Percentiles rank a stretch among this genome's conserved stretches.
Conservation (phyloP, 2,329 filamentous ascomycete genomes). For the Eurotiales sp. region DNA sequence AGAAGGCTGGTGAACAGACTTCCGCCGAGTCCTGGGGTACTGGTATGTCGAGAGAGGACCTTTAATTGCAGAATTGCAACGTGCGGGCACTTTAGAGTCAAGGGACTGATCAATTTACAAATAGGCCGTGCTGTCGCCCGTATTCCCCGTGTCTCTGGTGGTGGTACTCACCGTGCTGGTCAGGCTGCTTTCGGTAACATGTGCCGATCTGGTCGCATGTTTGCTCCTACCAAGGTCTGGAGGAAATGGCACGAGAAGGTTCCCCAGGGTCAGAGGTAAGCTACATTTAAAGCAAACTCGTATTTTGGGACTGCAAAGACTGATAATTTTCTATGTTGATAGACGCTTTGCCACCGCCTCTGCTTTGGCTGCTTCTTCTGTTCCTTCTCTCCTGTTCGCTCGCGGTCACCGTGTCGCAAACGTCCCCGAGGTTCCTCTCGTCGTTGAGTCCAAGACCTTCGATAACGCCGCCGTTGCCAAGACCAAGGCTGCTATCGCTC, state of each 20-base stretch:
- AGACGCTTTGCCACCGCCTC: slow-evolving; percentile 96
- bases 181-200: slow-evolving; percentile 99
- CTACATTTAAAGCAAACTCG: too few relatives aligned
- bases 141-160: slow-evolving; percentile 99
- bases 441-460: slow-evolving; percentile 88
- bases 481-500: slow-evolving; percentile 80
- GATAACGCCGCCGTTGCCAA: slow-evolving; percentile 74
- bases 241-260: slow-evolving; percentile 99
- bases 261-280: slow-evolving; percentile 96
- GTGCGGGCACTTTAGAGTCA: slow-evolving; percentile 1
- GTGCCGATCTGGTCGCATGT: slow-evolving; percentile 99
- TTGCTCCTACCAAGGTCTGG: slow-evolving; percentile 99
- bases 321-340: slow-evolving; percentile 15
- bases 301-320: too few relatives aligned
- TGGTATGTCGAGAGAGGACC: slow-evolving; percentile 60
- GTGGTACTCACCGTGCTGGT: slow-evolving; percentile 99
- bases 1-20: slow-evolving; percentile 99
- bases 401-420: slow-evolving; percentile 92
- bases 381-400: slow-evolving; percentile 89
- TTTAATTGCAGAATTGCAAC: not conserved
- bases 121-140: slow-evolving; percentile 96
- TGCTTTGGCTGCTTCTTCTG: slow-evolving; percentile 92
- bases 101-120: slow-evolving; percentile 17
- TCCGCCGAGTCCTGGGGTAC: slow-evolving; percentile 99
- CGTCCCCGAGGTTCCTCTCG: slow-evolving; percentile 94